Evolutionary conservation across 306 rosid genomes (phyloP).

Genomic region (barrel medic (Medicago truncatula)): DNA sequence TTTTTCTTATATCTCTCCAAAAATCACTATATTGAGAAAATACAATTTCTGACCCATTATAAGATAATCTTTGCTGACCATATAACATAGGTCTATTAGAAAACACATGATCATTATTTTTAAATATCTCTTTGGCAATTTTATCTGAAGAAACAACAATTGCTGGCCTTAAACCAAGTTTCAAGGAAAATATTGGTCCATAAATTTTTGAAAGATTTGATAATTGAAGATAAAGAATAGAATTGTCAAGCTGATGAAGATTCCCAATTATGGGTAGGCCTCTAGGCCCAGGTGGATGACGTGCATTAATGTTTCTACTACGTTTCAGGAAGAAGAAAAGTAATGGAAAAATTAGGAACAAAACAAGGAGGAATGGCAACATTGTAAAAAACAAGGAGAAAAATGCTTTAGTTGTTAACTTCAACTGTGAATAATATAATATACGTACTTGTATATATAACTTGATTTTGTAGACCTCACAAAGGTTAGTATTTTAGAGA

Average conservation of each 20-base stretch:
- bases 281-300: constrained; percentile 51
- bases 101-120: constrained; percentile 37
- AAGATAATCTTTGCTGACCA: constrained; percentile 39
- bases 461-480: not conserved
- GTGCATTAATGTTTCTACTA: not conserved
- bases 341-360: not conserved
- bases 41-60: constrained; percentile 41
- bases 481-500: not conserved
- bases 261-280: constrained; percentile 59
- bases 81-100: constrained; percentile 41
- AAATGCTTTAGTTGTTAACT: not conserved
- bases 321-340: not conserved
- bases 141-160: constrained; percentile 38
- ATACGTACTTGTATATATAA: not conserved
- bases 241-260: constrained; percentile 49
- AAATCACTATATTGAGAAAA: constrained; percentile 45
- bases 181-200: constrained; percentile 17
- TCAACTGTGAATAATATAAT: not conserved
- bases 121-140: constrained; percentile 3
- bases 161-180: constrained; percentile 41
- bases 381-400: not conserved
- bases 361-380: not conserved
- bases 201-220: not conserved
- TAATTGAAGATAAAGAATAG: constrained; percentile 22
- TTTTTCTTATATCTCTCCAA: constrained; percentile 44